A percentile compares a stretch with the other conserved stretches of the same genome.
Conservation (phyloP, 148 eudicot genomes). For the Rhododendron henanense region DNA sequence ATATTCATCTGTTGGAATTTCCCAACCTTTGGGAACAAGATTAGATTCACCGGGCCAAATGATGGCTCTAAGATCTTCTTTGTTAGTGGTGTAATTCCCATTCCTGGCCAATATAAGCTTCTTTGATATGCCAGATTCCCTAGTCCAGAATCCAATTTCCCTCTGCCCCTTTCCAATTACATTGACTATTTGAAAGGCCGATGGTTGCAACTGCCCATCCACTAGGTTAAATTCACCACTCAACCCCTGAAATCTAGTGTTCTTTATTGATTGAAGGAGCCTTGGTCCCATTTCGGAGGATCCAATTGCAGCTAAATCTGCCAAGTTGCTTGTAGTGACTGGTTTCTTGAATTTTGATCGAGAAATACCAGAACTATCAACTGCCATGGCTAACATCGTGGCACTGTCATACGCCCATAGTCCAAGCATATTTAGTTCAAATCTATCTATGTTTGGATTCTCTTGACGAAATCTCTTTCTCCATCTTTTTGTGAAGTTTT, state of each 20-base stretch:
- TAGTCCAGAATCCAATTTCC: conserved; percentile 53
- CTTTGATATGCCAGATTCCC: conserved; percentile 31
- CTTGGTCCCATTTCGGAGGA: conserved; percentile 42
- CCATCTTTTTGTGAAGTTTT: conserved; percentile 40
- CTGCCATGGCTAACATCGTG: conserved; percentile 50
- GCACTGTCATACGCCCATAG: conserved; percentile 65
- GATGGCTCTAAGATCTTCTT: conserved; percentile 32
- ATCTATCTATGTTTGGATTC: conserved; percentile 28
- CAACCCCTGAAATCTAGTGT: conserved; percentile 40
- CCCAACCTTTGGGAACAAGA: conserved; percentile 58
- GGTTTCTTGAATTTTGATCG: conserved; percentile 20
- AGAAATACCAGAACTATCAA: conserved; percentile 24
- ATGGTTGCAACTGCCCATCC: conserved; percentile 39
- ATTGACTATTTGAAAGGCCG: conserved; percentile 41
- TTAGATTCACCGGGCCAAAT: conserved; percentile 59
- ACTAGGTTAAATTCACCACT: conserved; percentile 48
- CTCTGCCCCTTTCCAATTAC: conserved; percentile 34
- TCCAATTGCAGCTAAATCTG: conserved; percentile 41
- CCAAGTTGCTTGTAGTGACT: background rate
- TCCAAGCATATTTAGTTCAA: conserved; percentile 33
- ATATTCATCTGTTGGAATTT: conserved; percentile 26
- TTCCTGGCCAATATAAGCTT: background rate
- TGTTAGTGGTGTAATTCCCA: background rate
- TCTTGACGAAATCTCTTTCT: conserved; percentile 28
- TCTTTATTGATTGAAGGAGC: conserved; percentile 28